These are phyloP conservation scores for Picea glauca DNA, from an alignment of 75 land plant genomes.

Conservation along the genomic window DNA sequence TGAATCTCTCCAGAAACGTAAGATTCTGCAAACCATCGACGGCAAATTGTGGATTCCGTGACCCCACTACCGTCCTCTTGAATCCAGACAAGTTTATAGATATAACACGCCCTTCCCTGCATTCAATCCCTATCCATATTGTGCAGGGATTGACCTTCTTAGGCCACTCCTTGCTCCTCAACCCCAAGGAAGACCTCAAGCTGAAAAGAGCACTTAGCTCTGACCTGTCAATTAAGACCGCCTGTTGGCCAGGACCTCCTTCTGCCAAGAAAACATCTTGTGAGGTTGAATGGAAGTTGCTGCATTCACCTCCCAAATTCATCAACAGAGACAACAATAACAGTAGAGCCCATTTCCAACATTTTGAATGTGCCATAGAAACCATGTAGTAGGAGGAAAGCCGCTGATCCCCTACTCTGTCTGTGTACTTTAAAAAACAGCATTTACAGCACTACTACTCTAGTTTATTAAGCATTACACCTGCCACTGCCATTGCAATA, in stretches of 20 bases:
- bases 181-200: slow-evolving; percentile 61
- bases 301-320: slow-evolving; percentile 2
- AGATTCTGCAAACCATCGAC: slow-evolving; percentile 61
- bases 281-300: too few relatives aligned
- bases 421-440: not conserved
- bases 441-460: slow-evolving; percentile 9
- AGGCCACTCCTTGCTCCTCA: slow-evolving; percentile 82
- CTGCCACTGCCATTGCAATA: not conserved
- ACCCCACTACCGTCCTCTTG: slow-evolving; percentile 59
- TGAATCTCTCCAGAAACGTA: slow-evolving; percentile 46
- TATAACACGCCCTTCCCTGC: slow-evolving; percentile 55
- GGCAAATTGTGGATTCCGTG: slow-evolving; percentile 50
- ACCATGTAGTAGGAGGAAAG: slow-evolving; percentile 2
- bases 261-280: not conserved
- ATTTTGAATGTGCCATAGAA: slow-evolving; percentile 11
- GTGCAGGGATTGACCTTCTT: slow-evolving; percentile 69
- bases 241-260: not conserved
- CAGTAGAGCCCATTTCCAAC: slow-evolving; percentile 1
- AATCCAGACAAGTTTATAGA: slow-evolving; percentile 63
- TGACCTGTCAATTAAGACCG: not conserved
- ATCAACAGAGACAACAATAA: not conserved
- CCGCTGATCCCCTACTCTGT: not conserved
- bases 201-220: slow-evolving; percentile 39
- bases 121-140: slow-evolving; percentile 64
- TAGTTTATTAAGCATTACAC: not conserved